Evolutionary conservation across 192 early-diverging fungal species (phyloP).

Genomic region (Coemansia sp.): DNA sequence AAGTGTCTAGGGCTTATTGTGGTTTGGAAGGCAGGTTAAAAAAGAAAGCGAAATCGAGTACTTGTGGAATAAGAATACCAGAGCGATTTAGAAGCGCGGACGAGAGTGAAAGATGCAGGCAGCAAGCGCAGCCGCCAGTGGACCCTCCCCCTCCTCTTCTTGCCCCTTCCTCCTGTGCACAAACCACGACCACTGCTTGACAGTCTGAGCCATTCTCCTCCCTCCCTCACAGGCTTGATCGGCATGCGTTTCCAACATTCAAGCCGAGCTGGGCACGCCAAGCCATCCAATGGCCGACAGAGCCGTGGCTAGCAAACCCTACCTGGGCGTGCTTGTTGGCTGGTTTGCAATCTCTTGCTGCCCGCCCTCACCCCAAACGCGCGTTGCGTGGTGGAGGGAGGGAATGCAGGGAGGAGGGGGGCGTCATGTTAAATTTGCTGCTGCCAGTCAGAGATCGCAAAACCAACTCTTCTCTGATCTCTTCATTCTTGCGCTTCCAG

Average conservation of each 20-base stretch:
- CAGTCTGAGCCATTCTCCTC: background rate
- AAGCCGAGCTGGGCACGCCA: background rate
- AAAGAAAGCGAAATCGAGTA: background rate
- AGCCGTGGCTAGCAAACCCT: no score
- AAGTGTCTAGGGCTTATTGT: background rate
- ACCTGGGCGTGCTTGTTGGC: background rate
- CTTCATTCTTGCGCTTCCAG: background rate
- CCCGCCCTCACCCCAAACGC: background rate
- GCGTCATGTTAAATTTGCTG: background rate
- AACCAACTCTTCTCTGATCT: background rate
- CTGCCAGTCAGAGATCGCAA: no score
- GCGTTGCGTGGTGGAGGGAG: background rate
- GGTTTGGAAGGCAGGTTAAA: background rate
- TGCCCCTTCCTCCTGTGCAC: background rate
- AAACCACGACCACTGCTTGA: background rate
- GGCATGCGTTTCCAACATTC: background rate
- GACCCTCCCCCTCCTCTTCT: background rate
- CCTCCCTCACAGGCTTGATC: background rate
- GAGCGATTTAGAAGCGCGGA: background rate
- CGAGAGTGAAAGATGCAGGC: background rate
- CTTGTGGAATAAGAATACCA: background rate
- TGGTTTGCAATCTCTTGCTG: background rate
- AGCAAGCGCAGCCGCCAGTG: background rate
- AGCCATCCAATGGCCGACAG: background rate
- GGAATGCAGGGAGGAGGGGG: background rate